Evolutionary conservation across 805 yeast species (phyloP).

Genomic region (Sugiyamaella chiloensis): DNA sequence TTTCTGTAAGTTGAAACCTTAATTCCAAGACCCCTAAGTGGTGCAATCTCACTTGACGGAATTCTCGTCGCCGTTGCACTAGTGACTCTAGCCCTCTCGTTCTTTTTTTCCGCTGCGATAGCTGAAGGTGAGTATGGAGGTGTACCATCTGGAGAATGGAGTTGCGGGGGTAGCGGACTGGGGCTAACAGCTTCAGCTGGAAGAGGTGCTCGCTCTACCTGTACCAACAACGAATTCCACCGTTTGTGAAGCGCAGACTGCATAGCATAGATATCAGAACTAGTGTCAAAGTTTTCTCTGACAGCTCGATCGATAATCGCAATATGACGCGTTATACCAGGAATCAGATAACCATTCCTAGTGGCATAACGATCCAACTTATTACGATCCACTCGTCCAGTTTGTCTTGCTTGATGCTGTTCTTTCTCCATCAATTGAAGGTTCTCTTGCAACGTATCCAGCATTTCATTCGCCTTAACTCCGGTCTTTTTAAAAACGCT

Average conservation of each 20-base stretch:
- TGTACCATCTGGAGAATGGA: not conserved
- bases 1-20: not conserved
- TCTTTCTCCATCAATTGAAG: constrained; percentile 10
- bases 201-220: constrained; percentile 3
- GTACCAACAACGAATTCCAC: constrained; percentile 14
- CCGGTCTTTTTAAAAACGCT: constrained; percentile 21
- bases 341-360: constrained; percentile 18
- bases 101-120: not conserved
- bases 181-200: not conserved
- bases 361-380: constrained; percentile 16
- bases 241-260: constrained; percentile 16
- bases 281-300: constrained; percentile 15
- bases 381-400: not conserved
- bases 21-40: constrained; percentile 1
- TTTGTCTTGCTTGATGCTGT: not conserved
- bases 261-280: constrained; percentile 15
- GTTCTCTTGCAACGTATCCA: constrained; percentile 18
- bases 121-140: not conserved
- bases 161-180: not conserved
- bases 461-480: constrained; percentile 17
- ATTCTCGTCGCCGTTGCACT: not conserved
- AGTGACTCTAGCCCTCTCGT: not conserved
- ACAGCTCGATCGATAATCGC: constrained; percentile 22
- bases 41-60: not conserved
- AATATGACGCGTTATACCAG: constrained; percentile 16